Conservation (phyloP, 495 filamentous ascomycete genomes). For the Antarctomyces pellizariae region DNA sequence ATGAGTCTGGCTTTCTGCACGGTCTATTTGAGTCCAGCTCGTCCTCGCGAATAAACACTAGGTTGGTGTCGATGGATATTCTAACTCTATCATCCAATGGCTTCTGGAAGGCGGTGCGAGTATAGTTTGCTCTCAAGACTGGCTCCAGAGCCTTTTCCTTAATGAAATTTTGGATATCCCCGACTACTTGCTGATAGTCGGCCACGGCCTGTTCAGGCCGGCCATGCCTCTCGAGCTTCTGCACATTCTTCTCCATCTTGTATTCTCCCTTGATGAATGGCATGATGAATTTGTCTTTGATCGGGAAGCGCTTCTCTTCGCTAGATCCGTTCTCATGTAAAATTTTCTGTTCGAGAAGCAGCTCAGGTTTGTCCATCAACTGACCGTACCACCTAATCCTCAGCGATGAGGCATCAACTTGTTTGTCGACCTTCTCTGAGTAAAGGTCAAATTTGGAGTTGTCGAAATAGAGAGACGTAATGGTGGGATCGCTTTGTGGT, state of each 20-base stretch:
- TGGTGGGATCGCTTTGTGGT: constrained; percentile 58
- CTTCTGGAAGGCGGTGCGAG: constrained; percentile 87
- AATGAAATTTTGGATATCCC: constrained; percentile 61
- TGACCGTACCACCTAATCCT: constrained; percentile 84
- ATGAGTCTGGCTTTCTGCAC: constrained; percentile 65
- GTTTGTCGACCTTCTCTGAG: constrained; percentile 54
- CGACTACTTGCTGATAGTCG: constrained; percentile 45
- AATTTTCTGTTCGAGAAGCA: constrained; percentile 75
- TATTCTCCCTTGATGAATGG: constrained; percentile 72
- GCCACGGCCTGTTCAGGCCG: constrained; percentile 34
- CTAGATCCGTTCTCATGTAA: constrained; percentile 50
- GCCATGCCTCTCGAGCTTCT: constrained; percentile 54
- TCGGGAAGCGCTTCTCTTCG: constrained; percentile 51
- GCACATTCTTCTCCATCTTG: constrained; percentile 71
- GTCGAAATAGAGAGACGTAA: constrained; percentile 93
- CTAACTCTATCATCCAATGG: constrained; percentile 78
- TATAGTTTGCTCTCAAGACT: constrained; percentile 77
- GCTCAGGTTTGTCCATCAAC: constrained; percentile 48
- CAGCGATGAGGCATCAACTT: constrained; percentile 57
- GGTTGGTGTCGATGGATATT: constrained; percentile 77
- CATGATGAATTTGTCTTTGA: constrained; percentile 88
- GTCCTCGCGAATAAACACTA: constrained; percentile 87
- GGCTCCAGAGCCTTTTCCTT: constrained; percentile 57
- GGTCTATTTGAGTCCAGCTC: constrained; percentile 59
- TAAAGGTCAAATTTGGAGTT: constrained; percentile 68